Evolutionary conservation across 805 yeast species (phyloP).

Genomic region (Kuraishia hungarica): DNA sequence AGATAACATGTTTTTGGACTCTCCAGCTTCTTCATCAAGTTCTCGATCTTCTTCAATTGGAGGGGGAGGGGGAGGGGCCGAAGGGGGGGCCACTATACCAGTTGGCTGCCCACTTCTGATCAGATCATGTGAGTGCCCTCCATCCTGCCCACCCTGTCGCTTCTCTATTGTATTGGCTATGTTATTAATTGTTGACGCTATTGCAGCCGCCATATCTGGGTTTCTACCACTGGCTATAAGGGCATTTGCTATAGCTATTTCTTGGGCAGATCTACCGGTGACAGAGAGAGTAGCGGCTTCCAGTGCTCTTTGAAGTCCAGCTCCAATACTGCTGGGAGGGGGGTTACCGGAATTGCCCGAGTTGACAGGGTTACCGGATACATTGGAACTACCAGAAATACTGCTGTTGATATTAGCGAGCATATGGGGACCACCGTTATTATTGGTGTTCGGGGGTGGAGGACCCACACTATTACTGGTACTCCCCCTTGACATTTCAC

Average conservation of each 20-base stretch:
- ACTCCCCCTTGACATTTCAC: conserved; percentile 1
- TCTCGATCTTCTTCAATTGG: neutral
- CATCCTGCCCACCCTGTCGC: conserved; percentile 7
- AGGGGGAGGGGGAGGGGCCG: neutral
- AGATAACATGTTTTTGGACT: conserved; percentile 2
- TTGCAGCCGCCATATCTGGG: conserved; percentile 29
- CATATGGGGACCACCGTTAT: no score
- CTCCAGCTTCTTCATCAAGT: conserved; percentile 5
- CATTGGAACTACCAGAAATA: no score
- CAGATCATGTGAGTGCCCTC: no score
- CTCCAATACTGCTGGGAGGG: neutral
- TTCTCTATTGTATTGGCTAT: conserved; percentile 11
- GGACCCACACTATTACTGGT: neutral
- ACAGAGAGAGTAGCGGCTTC: conserved; percentile 50
- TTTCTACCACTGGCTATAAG: conserved; percentile 41
- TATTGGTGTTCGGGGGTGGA: neutral
- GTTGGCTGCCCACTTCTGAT: neutral
- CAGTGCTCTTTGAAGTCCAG: conserved; percentile 32
- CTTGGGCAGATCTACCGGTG: conserved; percentile 44
- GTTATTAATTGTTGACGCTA: conserved; percentile 16
- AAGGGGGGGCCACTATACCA: no score
- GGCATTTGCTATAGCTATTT: conserved; percentile 41
- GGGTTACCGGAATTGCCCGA: neutral
- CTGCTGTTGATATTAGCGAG: no score
- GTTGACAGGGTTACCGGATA: no score